Base-by-base conservation (phyloP, 805 yeast species). In the Citeromyces matritensis region DNA sequence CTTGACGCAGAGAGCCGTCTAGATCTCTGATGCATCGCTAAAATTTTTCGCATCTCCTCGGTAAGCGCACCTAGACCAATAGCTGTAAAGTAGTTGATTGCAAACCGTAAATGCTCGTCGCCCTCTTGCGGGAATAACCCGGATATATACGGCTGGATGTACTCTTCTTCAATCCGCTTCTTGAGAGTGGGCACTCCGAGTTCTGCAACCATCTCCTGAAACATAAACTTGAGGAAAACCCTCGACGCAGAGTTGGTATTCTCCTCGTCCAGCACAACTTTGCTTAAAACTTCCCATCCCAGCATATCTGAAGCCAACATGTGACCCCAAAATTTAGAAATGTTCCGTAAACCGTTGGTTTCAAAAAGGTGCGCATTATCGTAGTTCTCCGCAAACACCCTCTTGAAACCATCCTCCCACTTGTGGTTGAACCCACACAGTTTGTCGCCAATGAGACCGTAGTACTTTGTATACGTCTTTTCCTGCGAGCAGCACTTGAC, bases 11-110 rank as follows among this genome's bases (percentile, higher is more conserved):
- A 17, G 7, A 5, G 21, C 21, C 6, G 7, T 17, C 21, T 17
- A 17, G 21, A 17, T 17, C 21, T 17, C 21, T 17, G 6, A 17
- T 17, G 21, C 21, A 17, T 17, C 5, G 6, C 7, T 17, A 50
- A 37, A 2, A 28, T 31, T 4, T 58, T 64, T 53, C 97, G 68
- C 93, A 86, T 79, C 2, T 58, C 67, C 25, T 83, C 94, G 0
- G 97, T 86, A 35, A 88, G 48, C 2, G 66, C 63, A 29, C 96
- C 96, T 30, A 88, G 49, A 0, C 93, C 93, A 38, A 88, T 84
- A 1, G 96, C 95, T 0, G 96, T 88, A 51, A 88, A 88, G 48
- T 65, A 88, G 47, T 88, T 88, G 47, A 85, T 84, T 2, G 93
- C 66, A 48, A 86, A 88, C 36, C 88, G 60, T 9, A 77, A 55